Evolutionary conservation across 805 yeast genomes (phyloP).

Genomic region (Candida maesae): DNA sequence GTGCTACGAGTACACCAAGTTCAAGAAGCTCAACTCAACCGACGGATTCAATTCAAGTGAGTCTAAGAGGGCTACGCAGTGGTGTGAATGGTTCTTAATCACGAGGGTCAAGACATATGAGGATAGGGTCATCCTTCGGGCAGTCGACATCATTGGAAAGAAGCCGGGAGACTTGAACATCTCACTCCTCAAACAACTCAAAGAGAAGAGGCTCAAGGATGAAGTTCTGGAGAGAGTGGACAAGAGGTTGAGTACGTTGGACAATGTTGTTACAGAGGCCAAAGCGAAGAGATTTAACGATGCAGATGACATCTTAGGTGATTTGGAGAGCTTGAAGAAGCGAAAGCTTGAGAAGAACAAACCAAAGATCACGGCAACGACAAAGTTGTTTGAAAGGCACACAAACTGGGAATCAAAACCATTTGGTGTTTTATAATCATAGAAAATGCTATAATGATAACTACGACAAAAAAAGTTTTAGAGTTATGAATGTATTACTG

Average conservation of each 20-base stretch:
- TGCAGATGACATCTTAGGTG: constrained; percentile 26
- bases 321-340: constrained; percentile 29
- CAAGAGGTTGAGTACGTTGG: neutral
- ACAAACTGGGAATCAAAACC: constrained; percentile 50
- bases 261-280: constrained; percentile 3
- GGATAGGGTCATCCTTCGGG: neutral
- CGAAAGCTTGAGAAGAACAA: constrained; percentile 14
- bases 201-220: neutral
- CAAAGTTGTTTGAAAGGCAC: constrained; percentile 17
- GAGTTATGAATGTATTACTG: no score
- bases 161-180: constrained; percentile 6
- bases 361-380: neutral
- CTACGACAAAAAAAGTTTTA: no score
- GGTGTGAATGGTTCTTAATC: constrained; percentile 18
- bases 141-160: constrained; percentile 19
- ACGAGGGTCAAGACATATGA: constrained; percentile 4
- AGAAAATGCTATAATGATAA: no score
- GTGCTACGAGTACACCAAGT: constrained; percentile 15
- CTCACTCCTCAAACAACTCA: constrained; percentile 10
- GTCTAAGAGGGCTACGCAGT: constrained; percentile 7
- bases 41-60: constrained; percentile 8
- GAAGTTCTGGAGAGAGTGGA: neutral
- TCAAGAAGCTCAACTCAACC: constrained; percentile 1
- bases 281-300: constrained; percentile 8
- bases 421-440: constrained; percentile 43